Percentiles rank a stretch among this genome's conserved stretches.
Evolutionary conservation across 2,329 filamentous ascomycete species (phyloP).

Genomic region (Tolypocladium album): DNA sequence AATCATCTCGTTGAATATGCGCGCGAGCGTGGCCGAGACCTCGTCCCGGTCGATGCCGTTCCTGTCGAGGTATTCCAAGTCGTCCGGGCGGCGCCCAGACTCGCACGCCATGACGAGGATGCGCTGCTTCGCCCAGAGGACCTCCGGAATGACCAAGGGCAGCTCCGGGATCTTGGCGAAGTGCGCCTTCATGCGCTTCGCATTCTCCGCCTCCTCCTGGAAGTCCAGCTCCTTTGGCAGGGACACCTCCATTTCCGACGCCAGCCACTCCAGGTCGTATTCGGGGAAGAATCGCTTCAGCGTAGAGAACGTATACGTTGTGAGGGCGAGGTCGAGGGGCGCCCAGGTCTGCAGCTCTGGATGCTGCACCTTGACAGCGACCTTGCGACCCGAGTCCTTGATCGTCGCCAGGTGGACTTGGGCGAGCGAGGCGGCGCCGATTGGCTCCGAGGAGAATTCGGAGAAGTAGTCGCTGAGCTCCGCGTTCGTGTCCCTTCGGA

Average conservation of each 20-base stretch:
- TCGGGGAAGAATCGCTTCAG: slow-evolving; percentile 92
- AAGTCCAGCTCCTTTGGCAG: slow-evolving; percentile 91
- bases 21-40: slow-evolving; percentile 80
- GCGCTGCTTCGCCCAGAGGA: slow-evolving; percentile 79
- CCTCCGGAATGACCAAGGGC: slow-evolving; percentile 81
- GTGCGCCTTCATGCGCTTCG: slow-evolving; percentile 66
- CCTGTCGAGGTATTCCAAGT: slow-evolving; percentile 74
- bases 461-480: slow-evolving; percentile 76
- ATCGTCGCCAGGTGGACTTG: slow-evolving; percentile 87
- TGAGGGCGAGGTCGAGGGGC: slow-evolving; percentile 76
- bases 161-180: slow-evolving; percentile 63
- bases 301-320: slow-evolving; percentile 78
- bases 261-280: slow-evolving; percentile 94
- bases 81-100: slow-evolving; percentile 76
- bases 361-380: slow-evolving; percentile 96
- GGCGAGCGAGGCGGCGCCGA: slow-evolving; percentile 86
- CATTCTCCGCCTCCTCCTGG: slow-evolving; percentile 73
- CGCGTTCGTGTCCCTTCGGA: slow-evolving; percentile 68
- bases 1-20: slow-evolving; percentile 99
- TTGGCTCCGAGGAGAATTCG: slow-evolving; percentile 68
- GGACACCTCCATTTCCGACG: slow-evolving; percentile 83
- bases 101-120: slow-evolving; percentile 95
- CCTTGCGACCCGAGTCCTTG: slow-evolving; percentile 70
- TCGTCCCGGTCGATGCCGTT: slow-evolving; percentile 90
- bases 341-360: slow-evolving; percentile 84